Percentiles rank a stretch among this genome's conserved stretches.
phyloP scores from a whole-genome alignment of 2,329 filamentous ascomycete species.

The Cercospora sesami region DNA sequence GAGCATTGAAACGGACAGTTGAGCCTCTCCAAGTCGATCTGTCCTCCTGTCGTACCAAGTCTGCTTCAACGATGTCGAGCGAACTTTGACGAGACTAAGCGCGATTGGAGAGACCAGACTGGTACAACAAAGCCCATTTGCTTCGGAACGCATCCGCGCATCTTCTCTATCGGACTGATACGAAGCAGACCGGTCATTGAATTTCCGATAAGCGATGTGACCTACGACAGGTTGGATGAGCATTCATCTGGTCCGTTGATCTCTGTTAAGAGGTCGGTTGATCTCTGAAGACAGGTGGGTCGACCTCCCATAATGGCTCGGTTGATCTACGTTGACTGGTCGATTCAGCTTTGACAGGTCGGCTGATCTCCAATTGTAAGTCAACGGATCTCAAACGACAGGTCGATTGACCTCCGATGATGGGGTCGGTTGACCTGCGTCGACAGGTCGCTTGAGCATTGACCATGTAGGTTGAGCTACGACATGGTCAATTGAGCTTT shows the following conservation, averaged over 20 bases:
- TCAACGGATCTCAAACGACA: neutral
- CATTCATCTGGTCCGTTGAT: neutral
- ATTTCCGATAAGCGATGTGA: neutral
- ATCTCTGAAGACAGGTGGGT: neutral
- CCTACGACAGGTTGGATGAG: neutral
- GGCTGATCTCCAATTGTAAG: neutral
- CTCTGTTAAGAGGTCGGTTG: neutral
- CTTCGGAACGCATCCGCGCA: neutral
- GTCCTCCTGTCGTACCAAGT: neutral
- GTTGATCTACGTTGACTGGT: neutral
- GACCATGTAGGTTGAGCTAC: neutral
- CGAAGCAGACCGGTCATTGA: neutral
- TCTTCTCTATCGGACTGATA: too few relatives aligned
- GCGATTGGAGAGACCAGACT: neutral
- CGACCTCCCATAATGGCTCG: too few relatives aligned
- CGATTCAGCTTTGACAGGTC: neutral
- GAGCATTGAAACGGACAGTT: neutral
- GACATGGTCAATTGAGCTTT: neutral
- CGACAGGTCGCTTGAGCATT: neutral
- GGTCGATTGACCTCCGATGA: neutral
- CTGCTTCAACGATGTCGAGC: neutral
- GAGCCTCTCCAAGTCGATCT: neutral
- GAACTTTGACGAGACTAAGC: neutral
- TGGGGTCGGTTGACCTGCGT: neutral
- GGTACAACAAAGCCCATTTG: neutral